phyloP scores from a whole-genome alignment of 2,329 filamentous ascomycete species.

The Seiridium cupressi region DNA sequence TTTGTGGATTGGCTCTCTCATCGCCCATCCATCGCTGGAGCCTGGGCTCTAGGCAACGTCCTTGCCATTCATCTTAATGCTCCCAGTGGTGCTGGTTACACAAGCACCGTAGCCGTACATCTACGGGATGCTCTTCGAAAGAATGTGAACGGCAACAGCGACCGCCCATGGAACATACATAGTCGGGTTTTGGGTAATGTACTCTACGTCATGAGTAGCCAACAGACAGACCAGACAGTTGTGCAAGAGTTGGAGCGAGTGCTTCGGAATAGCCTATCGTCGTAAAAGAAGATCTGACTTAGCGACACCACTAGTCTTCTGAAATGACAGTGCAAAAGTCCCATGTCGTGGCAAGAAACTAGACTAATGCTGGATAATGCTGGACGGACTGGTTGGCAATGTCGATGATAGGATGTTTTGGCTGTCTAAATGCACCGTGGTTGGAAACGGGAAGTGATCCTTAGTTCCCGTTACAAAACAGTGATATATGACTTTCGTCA shows the following conservation, averaged over 20 bases:
- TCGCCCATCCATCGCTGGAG: conserved; percentile 54
- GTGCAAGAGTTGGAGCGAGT: background rate
- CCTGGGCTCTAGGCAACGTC: conserved; percentile 74
- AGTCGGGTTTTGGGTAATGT: conserved; percentile 56
- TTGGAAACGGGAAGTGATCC: too few relatives aligned
- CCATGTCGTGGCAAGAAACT: too few relatives aligned
- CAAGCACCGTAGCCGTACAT: conserved; percentile 42
- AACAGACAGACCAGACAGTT: conserved; percentile 29
- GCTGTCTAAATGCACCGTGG: too few relatives aligned
- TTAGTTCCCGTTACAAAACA: too few relatives aligned
- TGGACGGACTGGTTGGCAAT: too few relatives aligned
- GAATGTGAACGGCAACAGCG: conserved; percentile 3
- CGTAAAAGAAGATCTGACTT: too few relatives aligned
- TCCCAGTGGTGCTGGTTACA: conserved; percentile 41
- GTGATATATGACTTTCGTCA: too few relatives aligned
- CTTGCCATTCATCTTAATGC: conserved; percentile 60
- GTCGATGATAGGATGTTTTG: too few relatives aligned
- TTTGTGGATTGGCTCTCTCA: conserved; percentile 60
- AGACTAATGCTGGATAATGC: too few relatives aligned
- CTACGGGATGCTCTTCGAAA: conserved; percentile 37
- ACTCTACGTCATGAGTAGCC: conserved; percentile 56
- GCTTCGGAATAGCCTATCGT: too few relatives aligned
- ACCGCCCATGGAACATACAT: conserved; percentile 46
- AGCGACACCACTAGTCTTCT: too few relatives aligned
- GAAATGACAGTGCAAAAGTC: too few relatives aligned